Evolutionary conservation across 768 basidiomycete species (phyloP), one percentile per base, ranked within the genome.

Genomic region (Panus rudis): DNA sequence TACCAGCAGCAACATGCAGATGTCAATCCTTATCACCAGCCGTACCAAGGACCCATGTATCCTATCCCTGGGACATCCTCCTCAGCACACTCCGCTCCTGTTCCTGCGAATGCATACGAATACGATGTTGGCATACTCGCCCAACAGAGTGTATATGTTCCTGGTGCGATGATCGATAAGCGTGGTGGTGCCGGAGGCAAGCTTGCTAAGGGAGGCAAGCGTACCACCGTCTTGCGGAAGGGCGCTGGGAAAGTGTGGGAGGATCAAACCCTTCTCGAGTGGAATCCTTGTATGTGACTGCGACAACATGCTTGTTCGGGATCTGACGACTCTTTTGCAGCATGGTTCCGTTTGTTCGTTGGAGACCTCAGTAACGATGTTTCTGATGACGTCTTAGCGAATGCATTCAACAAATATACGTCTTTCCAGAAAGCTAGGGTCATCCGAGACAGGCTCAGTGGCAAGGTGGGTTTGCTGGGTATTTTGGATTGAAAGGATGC

Each of bases 331-430:
- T 22, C 32, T 33, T 31, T 32, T 43, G 6, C 45, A 94, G 92
- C 89, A 12, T 97, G 93, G 93, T 99, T 94, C 68, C 80, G 96
- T 22, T 68, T 99, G 31, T 99, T 99, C 57, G 92, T 98, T 17
- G 96, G 96, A 31, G 94, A 99, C 63, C 75, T 98, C 26, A 94
- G 92, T 56, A 98, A 98, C 59, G 96, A 98, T 64, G 92, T 98
- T 31, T 92, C 91, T 39, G 96, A 98, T 57, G 91, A 96, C 52
- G 86, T 94, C 14, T 76, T 98, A 14, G 68, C 89, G 38, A 89
- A 88, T 52, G 93, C 93, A 12, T 99, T 99, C 65, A 84, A 81
- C 63, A 87, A 89, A 63, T 98, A 94, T 59, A 63, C 87, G 0
- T 91, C 91, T 8, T 99, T 97, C 66, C 79, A 80, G 64, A 98